Evolutionary conservation across 2,329 filamentous ascomycete species (phyloP).

Genomic region (Parastagonospora nodorum): DNA sequence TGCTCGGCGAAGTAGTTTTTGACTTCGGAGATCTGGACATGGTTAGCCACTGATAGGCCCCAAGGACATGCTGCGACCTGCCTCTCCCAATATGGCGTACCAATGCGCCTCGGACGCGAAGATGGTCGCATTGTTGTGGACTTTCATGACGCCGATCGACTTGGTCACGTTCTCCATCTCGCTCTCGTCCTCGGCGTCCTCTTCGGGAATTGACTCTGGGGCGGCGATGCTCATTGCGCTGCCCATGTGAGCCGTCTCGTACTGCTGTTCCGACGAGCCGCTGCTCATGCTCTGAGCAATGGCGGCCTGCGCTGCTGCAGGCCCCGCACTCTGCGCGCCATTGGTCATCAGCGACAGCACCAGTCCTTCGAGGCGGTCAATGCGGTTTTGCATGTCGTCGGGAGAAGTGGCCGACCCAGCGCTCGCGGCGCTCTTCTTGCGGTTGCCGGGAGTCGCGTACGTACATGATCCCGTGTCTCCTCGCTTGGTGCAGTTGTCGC

Average conservation of each 20-base stretch:
- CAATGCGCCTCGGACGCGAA: slow-evolving; percentile 59
- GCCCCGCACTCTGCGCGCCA: slow-evolving; percentile 67
- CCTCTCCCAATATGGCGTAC: slow-evolving; percentile 57
- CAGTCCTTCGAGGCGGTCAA: slow-evolving; percentile 89
- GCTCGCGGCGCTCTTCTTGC: slow-evolving; percentile 69
- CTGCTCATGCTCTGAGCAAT: slow-evolving; percentile 56
- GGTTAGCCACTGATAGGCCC: slow-evolving; percentile 11
- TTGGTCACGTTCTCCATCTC: slow-evolving; percentile 62
- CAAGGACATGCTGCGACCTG: slow-evolving; percentile 36
- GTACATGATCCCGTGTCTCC: slow-evolving; percentile 80
- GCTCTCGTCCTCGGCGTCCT: slow-evolving; percentile 63
- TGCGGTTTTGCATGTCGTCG: slow-evolving; percentile 98
- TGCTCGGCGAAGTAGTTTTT: slow-evolving; percentile 86
- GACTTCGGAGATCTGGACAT: slow-evolving; percentile 77
- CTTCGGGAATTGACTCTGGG: slow-evolving; percentile 60
- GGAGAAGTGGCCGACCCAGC: slow-evolving; percentile 67
- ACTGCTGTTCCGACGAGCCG: slow-evolving; percentile 44
- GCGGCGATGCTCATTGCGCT: slow-evolving; percentile 60
- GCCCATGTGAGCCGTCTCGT: slow-evolving; percentile 60
- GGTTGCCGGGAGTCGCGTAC: slow-evolving; percentile 71
- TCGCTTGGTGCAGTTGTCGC: slow-evolving; percentile 92
- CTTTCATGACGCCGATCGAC: slow-evolving; percentile 59
- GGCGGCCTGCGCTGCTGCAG: slow-evolving; percentile 63
- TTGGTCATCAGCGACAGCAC: slow-evolving; percentile 95
- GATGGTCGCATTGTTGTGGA: slow-evolving; percentile 54